A percentile compares a stretch with the other conserved stretches of the same genome.
phyloP scores from a whole-genome alignment of 2,329 filamentous ascomycete genomes.

The Fusarium sp. region DNA sequence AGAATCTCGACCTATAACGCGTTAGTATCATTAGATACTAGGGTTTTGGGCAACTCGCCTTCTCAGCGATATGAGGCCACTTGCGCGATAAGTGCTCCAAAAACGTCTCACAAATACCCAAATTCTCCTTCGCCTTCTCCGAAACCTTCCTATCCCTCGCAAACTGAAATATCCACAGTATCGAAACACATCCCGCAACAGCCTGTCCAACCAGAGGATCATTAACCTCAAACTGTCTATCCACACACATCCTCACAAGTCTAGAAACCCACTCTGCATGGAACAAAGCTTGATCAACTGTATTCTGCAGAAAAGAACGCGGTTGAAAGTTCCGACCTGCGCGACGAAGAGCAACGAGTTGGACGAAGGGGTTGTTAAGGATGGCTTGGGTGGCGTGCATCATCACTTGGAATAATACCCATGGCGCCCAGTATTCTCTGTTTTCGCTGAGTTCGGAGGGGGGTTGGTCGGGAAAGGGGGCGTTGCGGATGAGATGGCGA shows the following conservation, averaged over 20 bases:
- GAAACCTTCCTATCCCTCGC: constrained; percentile 30
- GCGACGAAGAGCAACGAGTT: constrained; percentile 33
- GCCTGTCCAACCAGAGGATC: constrained; percentile 35
- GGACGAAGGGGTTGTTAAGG: constrained; percentile 37
- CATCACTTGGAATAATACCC: constrained; percentile 34
- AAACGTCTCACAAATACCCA: constrained; percentile 12
- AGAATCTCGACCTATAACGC: constrained; percentile 15
- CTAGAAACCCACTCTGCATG: constrained; percentile 36
- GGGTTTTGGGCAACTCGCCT: neutral
- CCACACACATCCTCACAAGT: constrained; percentile 34
- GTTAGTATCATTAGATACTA: rapidly evolving
- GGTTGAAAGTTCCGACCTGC: constrained; percentile 27
- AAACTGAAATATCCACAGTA: constrained; percentile 40
- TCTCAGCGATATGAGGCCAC: constrained; percentile 35
- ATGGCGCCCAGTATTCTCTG: constrained; percentile 36
- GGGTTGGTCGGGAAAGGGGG: constrained; percentile 31
- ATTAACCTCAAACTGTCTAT: constrained; percentile 26
- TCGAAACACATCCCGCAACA: constrained; percentile 30
- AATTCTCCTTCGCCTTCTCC: constrained; percentile 31
- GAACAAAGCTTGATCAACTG: constrained; percentile 37
- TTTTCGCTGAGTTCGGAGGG: neutral
- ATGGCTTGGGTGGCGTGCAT: constrained; percentile 33
- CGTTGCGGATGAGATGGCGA: constrained; percentile 32
- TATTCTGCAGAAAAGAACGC: constrained; percentile 34
- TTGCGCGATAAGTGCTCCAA: constrained; percentile 7